phyloP scores from a whole-genome alignment of 2,329 filamentous ascomycete species.

The Aspergillus tamarii region DNA sequence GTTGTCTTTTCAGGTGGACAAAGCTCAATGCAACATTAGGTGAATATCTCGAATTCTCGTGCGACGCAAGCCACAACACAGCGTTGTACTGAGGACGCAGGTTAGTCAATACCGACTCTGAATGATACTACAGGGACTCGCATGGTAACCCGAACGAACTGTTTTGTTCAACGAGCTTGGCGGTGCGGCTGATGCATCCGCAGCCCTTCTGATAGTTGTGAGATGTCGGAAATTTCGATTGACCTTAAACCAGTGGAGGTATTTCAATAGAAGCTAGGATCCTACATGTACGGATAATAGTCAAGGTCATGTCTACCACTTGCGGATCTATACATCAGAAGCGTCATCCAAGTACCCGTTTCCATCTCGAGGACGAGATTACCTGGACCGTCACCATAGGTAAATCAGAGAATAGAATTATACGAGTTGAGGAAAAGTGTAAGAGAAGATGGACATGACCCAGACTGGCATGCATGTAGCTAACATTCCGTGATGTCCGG shows the following conservation, averaged over 20 bases:
- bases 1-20: not conserved
- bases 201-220: not conserved
- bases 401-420: not conserved
- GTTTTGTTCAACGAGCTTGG: not conserved
- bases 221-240: not conserved
- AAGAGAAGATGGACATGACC: not conserved
- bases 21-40: not conserved
- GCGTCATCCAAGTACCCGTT: not conserved
- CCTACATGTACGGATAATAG: not conserved
- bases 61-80: not conserved
- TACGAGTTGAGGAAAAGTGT: not conserved
- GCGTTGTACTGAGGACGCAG: not conserved
- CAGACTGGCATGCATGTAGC: not conserved
- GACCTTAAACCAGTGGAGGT: not conserved
- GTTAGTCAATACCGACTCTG: not conserved
- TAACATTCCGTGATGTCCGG: not conserved
- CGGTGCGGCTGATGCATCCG: not conserved
- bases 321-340: not conserved
- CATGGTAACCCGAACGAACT: not conserved
- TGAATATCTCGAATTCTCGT: not conserved
- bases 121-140: not conserved
- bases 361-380: not conserved
- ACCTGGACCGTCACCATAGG: not conserved
- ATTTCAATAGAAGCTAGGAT: not conserved
- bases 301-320: not conserved